Evolutionary conservation across 1,139 yeast genomes (phyloP), one percentile per base, ranked within the genome.

Genomic region (Kluyveromyces sp.): DNA sequence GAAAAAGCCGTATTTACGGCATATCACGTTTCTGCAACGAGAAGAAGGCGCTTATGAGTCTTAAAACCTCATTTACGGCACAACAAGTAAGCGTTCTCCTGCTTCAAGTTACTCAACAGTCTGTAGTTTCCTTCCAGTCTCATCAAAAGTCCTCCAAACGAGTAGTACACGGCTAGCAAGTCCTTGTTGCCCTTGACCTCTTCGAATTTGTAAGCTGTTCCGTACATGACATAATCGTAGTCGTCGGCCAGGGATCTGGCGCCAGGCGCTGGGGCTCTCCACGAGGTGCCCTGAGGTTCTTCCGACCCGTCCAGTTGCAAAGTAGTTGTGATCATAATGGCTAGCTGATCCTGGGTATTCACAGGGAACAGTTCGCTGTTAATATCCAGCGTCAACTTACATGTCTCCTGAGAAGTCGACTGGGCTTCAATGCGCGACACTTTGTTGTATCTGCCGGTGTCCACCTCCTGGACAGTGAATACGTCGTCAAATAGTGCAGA

Each of bases 161-260:
- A 88, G 50, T 88, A 84, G 64, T 87, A 92, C 22, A 92, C 96
- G 20, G 94, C 81, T 69, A 86, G 83, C 57, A 71, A 70, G 58
- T 78, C 83, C 46, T 63, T 56, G 40, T 56, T 55, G 51, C 83
- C 80, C 36, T 76, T 70, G 51, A 83, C 80, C 67, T 92, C 98
- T 64, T 92, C 96, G 61, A 94, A 92, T 65, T 92, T 88, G 73
- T 94, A 94, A 40, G 94, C 95, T 13, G 96, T 89, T 47, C 99
- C 99, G 65, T 89, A 83, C 97, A 92, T 92, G 55, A 92, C 97
- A 58, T 94, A 94, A 63, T 94, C 98, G 68, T 88, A 92, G 61
- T 92, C 97, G 62, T 92, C 97, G 48, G 96, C 96, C 60, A 92
- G 73, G 1, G 94, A 78, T 57, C 83, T 75, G 55, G 88, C 96